phyloP scores from a whole-genome alignment of 2,329 filamentous ascomycete genomes.

The Penicillium freii region DNA sequence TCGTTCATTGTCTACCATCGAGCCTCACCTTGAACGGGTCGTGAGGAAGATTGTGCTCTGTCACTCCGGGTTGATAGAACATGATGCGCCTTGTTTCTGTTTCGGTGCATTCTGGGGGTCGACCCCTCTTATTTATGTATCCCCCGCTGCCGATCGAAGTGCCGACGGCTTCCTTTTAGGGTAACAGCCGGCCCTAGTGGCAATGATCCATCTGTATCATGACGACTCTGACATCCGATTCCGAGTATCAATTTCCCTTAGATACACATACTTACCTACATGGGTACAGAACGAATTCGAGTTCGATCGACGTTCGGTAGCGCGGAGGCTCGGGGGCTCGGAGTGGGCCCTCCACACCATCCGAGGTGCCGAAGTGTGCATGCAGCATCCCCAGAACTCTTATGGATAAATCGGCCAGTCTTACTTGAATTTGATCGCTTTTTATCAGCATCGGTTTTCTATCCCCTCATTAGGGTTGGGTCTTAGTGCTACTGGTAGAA shows the following conservation, averaged over 20 bases:
- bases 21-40: conserved; percentile 55
- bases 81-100: conserved; percentile 30
- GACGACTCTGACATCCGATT: background rate
- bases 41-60: conserved; percentile 52
- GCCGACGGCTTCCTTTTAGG: background rate
- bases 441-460: too few species aligned
- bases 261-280: background rate
- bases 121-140: background rate
- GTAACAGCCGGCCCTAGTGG: background rate
- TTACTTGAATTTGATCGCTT: background rate
- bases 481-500: background rate
- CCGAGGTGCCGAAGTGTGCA: background rate
- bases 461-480: background rate
- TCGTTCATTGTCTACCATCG: conserved; percentile 33
- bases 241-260: background rate
- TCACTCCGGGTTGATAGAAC: conserved; percentile 54
- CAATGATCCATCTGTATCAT: background rate
- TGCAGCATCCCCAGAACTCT: background rate
- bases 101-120: background rate
- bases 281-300: background rate
- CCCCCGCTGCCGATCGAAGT: background rate
- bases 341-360: background rate
- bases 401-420: background rate
- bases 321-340: background rate
- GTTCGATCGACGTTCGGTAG: background rate